These are phyloP conservation scores for Fomes fomentarius DNA, from an alignment of 1,284 basidiomycete species.

Conservation along the genomic window DNA sequence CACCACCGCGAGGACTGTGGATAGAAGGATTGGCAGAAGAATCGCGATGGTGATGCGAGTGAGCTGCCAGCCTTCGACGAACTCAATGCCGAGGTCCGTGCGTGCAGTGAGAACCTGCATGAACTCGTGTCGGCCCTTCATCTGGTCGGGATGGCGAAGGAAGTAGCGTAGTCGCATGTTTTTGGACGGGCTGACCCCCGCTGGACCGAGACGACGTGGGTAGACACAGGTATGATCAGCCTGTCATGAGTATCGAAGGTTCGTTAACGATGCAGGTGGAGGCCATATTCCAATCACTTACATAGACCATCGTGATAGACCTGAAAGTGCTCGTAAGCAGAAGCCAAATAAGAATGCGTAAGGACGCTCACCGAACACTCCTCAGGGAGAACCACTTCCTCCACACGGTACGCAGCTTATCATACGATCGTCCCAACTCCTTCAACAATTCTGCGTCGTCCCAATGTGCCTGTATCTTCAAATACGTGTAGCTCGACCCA, in stretches of 20 bases:
- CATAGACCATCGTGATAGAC: constrained; percentile 21
- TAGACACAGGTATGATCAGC: constrained; percentile 24
- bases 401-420: constrained; percentile 23
- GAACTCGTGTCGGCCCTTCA: constrained; percentile 25
- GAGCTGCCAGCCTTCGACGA: constrained; percentile 27
- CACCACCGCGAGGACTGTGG: constrained; percentile 16
- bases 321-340: background rate
- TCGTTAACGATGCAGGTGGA: background rate
- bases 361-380: constrained; percentile 20
- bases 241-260: constrained; percentile 5
- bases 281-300: background rate
- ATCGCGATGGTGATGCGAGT: constrained; percentile 21
- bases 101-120: constrained; percentile 26
- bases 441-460: constrained; percentile 24
- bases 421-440: constrained; percentile 18
- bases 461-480: constrained; percentile 21
- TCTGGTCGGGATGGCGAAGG: constrained; percentile 24
- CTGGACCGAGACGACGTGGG: constrained; percentile 18
- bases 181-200: constrained; percentile 21
- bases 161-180: constrained; percentile 27
- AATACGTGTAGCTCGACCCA: constrained; percentile 12
- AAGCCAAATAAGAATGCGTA: background rate
- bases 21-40: constrained; percentile 17
- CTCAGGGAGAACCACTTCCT: constrained; percentile 26
- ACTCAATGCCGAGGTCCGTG: constrained; percentile 25